Percentiles rank a stretch among this genome's conserved stretches.
These are phyloP conservation scores for Monilinia polystroma DNA, from an alignment of 2,329 filamentous ascomycete genomes.

Conservation along the genomic window DNA sequence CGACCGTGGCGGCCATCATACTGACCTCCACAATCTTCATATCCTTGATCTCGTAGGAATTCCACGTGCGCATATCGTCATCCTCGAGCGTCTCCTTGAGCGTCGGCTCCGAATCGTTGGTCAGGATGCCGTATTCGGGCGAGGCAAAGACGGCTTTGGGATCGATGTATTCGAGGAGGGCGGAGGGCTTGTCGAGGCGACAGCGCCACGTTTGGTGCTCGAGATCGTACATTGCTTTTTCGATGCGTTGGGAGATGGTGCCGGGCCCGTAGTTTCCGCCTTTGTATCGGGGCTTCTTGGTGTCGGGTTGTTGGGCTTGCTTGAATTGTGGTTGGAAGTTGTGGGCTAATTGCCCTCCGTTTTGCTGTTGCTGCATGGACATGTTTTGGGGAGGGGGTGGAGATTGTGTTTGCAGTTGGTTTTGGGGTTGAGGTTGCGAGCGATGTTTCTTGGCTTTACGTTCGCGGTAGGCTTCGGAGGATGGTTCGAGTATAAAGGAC, in stretches of 20 bases:
- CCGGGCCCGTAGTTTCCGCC: conserved; percentile 22
- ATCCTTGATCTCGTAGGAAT: conserved; percentile 17
- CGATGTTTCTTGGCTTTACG: conserved; percentile 17
- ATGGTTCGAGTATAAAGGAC: conserved; percentile 21
- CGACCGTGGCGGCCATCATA: conserved; percentile 19
- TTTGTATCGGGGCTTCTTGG: conserved; percentile 19
- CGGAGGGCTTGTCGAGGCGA: conserved; percentile 21
- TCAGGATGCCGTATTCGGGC: conserved; percentile 21
- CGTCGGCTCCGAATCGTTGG: conserved; percentile 19
- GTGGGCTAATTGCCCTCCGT: conserved; percentile 2
- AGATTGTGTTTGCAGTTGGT: neutral
- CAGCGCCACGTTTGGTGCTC: conserved; percentile 24
- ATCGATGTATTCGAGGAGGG: conserved; percentile 21
- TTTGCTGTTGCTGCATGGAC: conserved; percentile 18
- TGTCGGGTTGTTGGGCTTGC: conserved; percentile 19
- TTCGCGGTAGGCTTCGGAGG: conserved; percentile 22
- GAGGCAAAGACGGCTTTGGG: conserved; percentile 22
- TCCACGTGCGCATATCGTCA: conserved; percentile 22
- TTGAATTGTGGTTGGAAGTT: conserved; percentile 16
- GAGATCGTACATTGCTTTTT: conserved; percentile 18
- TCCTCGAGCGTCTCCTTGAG: conserved; percentile 21
- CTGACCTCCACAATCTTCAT: conserved; percentile 23
- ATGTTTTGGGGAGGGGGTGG: neutral
- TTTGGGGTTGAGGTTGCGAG: conserved; percentile 12
- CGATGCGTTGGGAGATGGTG: conserved; percentile 19